Conservation (phyloP, 805 yeast genomes). For the Teunomyces lycoperdinae region DNA sequence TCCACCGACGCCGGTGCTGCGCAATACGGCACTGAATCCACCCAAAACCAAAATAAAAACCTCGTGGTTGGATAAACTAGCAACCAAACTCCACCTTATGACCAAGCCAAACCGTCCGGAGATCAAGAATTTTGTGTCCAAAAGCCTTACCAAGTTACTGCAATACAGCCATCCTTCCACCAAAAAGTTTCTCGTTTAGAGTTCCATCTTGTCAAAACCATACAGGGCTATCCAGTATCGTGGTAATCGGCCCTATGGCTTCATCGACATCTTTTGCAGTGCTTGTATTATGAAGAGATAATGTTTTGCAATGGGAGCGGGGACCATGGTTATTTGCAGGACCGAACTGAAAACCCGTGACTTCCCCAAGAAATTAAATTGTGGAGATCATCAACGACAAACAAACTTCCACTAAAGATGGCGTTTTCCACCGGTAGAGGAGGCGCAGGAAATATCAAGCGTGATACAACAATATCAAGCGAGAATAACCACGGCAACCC, state of each 20-base stretch:
- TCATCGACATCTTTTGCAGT: neutral
- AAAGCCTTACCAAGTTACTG: neutral
- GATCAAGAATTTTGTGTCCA: neutral
- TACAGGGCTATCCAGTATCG: neutral
- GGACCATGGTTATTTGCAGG: neutral
- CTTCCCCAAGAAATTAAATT: slow-evolving; percentile 8
- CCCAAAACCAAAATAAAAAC: neutral
- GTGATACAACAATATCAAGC: slow-evolving; percentile 15
- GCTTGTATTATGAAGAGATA: neutral
- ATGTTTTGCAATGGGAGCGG: neutral
- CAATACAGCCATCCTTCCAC: neutral
- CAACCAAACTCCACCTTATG: neutral
- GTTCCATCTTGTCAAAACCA: too few species aligned
- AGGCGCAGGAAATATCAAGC: slow-evolving; percentile 36
- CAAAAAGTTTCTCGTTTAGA: neutral
- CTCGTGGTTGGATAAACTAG: neutral
- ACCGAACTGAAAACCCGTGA: slow-evolving; percentile 5
- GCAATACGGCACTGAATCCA: neutral
- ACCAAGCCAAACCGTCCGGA: neutral
- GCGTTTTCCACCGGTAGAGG: slow-evolving; percentile 37
- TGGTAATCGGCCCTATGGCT: slow-evolving; percentile 4
- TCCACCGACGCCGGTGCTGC: neutral
- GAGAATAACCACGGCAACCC: slow-evolving; percentile 12
- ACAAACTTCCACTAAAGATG: slow-evolving; percentile 12
- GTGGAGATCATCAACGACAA: neutral